phyloP scores from a whole-genome alignment of 148 eudicot genomes.

The Rhododendron ovatum region DNA sequence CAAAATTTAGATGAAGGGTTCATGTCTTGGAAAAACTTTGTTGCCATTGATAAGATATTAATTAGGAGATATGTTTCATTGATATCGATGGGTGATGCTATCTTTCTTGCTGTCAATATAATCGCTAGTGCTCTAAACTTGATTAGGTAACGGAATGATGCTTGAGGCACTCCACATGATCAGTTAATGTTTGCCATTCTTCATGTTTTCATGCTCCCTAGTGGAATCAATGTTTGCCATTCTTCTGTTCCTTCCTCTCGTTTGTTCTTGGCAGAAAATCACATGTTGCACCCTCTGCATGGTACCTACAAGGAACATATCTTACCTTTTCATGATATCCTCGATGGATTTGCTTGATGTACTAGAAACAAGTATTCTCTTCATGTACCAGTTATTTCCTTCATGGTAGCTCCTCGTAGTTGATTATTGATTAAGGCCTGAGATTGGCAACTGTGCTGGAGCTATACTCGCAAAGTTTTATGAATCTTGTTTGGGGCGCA shows the following conservation, averaged over 20 bases:
- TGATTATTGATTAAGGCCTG: not conserved
- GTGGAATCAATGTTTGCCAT: not conserved
- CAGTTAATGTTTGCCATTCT: not conserved
- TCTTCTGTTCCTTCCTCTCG: not conserved
- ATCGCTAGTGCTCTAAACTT: not conserved
- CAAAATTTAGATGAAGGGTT: not conserved
- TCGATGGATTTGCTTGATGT: not conserved
- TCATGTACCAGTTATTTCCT: not conserved
- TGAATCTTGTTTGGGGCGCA: not conserved
- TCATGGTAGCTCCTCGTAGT: not conserved
- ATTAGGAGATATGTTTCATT: not conserved
- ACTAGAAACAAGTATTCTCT: not conserved
- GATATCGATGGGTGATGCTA: not conserved
- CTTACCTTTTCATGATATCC: not conserved
- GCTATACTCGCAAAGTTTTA: not conserved
- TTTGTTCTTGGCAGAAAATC: not conserved
- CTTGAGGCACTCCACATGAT: not conserved
- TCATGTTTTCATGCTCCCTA: not conserved
- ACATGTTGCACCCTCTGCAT: not conserved
- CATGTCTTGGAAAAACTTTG: not conserved
- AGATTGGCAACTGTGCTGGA: not conserved
- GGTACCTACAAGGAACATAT: not conserved
- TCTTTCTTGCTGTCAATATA: not conserved
- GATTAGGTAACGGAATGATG: not conserved
- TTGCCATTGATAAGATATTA: not conserved